Evolutionary conservation across 2,329 filamentous ascomycete genomes (phyloP).

Genomic region (Exophiala viscosa): DNA sequence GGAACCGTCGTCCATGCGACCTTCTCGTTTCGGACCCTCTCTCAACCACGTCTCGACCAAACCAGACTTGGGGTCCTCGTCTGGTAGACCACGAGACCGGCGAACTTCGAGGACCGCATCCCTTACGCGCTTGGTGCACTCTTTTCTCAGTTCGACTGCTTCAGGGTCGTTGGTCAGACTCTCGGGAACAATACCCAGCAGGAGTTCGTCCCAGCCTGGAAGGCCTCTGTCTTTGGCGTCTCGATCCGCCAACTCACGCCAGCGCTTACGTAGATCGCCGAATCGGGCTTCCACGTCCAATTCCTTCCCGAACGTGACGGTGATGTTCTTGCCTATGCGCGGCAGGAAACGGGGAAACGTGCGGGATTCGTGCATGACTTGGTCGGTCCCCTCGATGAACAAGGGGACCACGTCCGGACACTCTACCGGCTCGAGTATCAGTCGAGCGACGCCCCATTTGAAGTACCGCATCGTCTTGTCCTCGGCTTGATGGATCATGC

Average conservation of each 20-base stretch:
- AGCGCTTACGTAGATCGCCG: constrained; percentile 69
- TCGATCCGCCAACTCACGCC: constrained; percentile 59
- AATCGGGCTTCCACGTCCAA: constrained; percentile 72
- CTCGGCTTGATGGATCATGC: constrained; percentile 75
- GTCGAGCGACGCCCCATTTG: constrained; percentile 91
- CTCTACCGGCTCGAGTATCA: constrained; percentile 85
- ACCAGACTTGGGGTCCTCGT: constrained; percentile 73
- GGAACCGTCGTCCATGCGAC: constrained; percentile 56
- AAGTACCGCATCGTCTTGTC: constrained; percentile 85
- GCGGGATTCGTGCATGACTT: constrained; percentile 82
- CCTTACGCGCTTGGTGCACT: constrained; percentile 74
- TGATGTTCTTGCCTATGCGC: constrained; percentile 65
- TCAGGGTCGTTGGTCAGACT: constrained; percentile 67
- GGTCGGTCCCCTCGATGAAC: constrained; percentile 86
- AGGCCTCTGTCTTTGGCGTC: constrained; percentile 20
- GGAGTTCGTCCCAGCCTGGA: constrained; percentile 25
- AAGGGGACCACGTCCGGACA: constrained; percentile 87
- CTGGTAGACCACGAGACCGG: constrained; percentile 65
- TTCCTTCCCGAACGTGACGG: constrained; percentile 73
- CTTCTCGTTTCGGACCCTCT: constrained; percentile 53
- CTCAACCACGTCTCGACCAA: constrained; percentile 76
- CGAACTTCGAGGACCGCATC: constrained; percentile 77
- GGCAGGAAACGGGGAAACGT: constrained; percentile 77
- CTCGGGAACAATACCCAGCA: constrained; percentile 59
- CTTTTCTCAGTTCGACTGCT: constrained; percentile 70